Conservation (phyloP, 31 red algal genomes). For the Porphyra umbilicalis region DNA sequence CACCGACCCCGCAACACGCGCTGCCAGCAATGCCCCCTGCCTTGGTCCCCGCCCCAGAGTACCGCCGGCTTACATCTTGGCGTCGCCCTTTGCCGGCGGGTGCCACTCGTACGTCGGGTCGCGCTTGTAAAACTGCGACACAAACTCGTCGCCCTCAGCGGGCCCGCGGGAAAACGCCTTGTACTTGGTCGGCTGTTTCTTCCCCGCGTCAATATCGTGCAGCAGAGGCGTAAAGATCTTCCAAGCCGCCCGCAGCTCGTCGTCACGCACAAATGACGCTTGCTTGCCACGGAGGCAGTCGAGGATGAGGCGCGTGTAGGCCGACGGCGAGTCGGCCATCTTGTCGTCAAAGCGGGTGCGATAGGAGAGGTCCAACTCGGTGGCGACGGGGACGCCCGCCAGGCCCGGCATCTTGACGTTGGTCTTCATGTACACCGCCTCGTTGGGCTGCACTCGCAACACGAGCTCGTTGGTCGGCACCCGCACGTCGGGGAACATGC, state of each 20-base stretch:
- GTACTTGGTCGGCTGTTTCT: conserved; percentile 51
- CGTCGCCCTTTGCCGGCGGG: neutral
- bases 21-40: too few relatives aligned
- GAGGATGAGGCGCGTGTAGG: conserved; percentile 78
- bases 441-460: conserved; percentile 89
- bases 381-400: conserved; percentile 32
- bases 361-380: conserved; percentile 71
- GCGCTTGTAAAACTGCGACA: neutral
- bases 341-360: conserved; percentile 38
- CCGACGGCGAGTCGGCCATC: conserved; percentile 50
- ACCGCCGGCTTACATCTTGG: neutral
- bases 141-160: conserved; percentile 45
- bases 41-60: too few relatives aligned
- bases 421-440: conserved; percentile 93
- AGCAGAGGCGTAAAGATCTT: conserved; percentile 82
- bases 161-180: conserved; percentile 58
- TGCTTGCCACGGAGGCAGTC: conserved; percentile 58
- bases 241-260: conserved; percentile 77
- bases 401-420: conserved; percentile 81
- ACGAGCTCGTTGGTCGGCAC: conserved; percentile 86
- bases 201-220: conserved; percentile 36
- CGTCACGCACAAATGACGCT: conserved; percentile 68
- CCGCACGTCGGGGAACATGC: conserved; percentile 31
- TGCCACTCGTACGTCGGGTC: conserved; percentile 11
- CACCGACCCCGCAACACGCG: neutral